Evolutionary conservation across 2,329 filamentous ascomycete species (phyloP).

Genomic region (Penicillium aurantiogriseum): DNA sequence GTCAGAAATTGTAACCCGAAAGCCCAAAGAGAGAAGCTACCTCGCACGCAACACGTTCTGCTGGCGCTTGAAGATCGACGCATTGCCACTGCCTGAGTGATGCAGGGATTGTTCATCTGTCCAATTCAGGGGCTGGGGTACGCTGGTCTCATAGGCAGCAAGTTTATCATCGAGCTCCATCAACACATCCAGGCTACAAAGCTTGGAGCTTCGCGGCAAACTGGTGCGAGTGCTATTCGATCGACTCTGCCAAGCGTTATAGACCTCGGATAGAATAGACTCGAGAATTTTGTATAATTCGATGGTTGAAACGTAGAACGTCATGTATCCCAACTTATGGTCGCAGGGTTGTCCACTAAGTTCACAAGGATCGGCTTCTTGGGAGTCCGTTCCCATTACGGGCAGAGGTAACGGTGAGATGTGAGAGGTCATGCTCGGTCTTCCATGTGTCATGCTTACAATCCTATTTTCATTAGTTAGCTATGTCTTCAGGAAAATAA

Average conservation of each 20-base stretch:
- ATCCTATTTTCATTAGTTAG: constrained; percentile 23
- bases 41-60: constrained; percentile 32
- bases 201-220: constrained; percentile 10
- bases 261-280: constrained; percentile 36
- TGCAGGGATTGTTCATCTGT: constrained; percentile 5
- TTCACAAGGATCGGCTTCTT: constrained; percentile 20
- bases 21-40: constrained; percentile 10
- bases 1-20: not conserved
- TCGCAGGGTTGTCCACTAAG: constrained; percentile 12
- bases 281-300: constrained; percentile 34
- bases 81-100: not conserved
- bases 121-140: constrained; percentile 30
- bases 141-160: constrained; percentile 21
- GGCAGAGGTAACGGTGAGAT: constrained; percentile 27
- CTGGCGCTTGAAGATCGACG: constrained; percentile 24
- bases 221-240: constrained; percentile 10
- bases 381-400: constrained; percentile 12
- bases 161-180: constrained; percentile 31
- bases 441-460: constrained; percentile 42
- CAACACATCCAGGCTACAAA: constrained; percentile 26
- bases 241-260: constrained; percentile 31
- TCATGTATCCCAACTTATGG: constrained; percentile 18
- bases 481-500: not conserved
- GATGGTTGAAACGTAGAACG: constrained; percentile 29
- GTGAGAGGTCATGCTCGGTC: constrained; percentile 36